Evolutionary conservation across 768 basidiomycete genomes (phyloP).

Genomic region (Macrolepiota dolichaula): DNA sequence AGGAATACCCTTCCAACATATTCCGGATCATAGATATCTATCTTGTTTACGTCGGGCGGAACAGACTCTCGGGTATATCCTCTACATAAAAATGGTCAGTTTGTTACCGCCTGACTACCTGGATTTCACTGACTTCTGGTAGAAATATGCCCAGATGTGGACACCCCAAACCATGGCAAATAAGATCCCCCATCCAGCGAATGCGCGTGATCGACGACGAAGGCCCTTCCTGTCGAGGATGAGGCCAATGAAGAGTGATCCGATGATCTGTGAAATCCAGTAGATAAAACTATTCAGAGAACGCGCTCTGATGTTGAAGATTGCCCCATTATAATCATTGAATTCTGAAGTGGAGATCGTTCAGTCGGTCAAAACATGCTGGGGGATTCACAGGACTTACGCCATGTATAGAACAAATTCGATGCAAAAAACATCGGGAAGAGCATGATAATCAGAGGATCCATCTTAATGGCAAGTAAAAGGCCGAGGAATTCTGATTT

Average conservation of each 20-base stretch:
- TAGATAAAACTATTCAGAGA: conserved; percentile 77
- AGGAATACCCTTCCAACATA: conserved; percentile 59
- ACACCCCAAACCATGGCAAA: conserved; percentile 64
- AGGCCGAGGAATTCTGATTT: conserved; percentile 70
- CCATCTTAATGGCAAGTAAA: conserved; percentile 62
- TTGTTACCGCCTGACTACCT: conserved; percentile 10
- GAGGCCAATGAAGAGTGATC: conserved; percentile 67
- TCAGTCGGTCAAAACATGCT: background rate
- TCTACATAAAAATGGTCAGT: too few relatives aligned
- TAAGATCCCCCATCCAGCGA: conserved; percentile 61
- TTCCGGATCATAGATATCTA: conserved; percentile 55
- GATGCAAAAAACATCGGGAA: conserved; percentile 87
- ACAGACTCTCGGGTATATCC: conserved; percentile 59
- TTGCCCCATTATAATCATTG: conserved; percentile 74
- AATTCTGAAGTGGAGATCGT: conserved; percentile 46
- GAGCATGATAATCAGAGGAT: conserved; percentile 68
- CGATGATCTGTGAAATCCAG: conserved; percentile 77
- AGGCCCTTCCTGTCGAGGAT: conserved; percentile 58
- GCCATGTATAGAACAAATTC: conserved; percentile 88
- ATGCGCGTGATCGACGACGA: conserved; percentile 66
- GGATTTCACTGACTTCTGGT: conserved; percentile 59
- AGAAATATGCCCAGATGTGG: conserved; percentile 75
- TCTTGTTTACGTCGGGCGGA: conserved; percentile 35
- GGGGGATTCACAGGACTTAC: conserved; percentile 36
- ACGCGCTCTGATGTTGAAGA: conserved; percentile 79